Evolutionary conservation across 371 early-diverging fungal genomes (phyloP), one percentile per base, ranked within the genome.

Genomic region (Rhizopus stolonifer): DNA sequence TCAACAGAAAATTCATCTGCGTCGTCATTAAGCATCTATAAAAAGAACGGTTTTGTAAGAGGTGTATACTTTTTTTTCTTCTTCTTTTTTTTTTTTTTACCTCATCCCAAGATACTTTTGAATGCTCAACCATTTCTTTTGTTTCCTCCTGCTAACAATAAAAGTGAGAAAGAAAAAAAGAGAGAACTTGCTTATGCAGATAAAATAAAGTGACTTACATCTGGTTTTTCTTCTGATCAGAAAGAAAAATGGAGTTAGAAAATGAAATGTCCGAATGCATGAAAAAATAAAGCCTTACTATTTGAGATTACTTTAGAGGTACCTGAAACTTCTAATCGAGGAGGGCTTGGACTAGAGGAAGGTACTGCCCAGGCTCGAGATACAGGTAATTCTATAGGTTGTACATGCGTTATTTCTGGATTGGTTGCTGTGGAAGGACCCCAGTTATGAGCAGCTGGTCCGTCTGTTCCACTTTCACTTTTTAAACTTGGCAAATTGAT

Each of bases 401-500:
- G 33, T 18, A 29, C 31, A 29, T 29, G 31, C 31, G 31, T 29
- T 29, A 29, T 29, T 29, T 56, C 48, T 25, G 33, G 11, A 40
- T 11, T 46, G 15, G 14, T 21, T 1, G 55, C 49, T 25, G 73
- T 52, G 23, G 68, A 51, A 11, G 72, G 56, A 18, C 74, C 72
- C 74, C 74, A 73, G 7, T 68, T 67, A 29, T 46, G 29, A 45
- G 49, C 52, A 15, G 49, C 31, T 10, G 19, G 32, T 10, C 31
- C 26, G 0, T 54, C 64, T 33, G 47, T 43, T 24, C 62, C 74
- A 60, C 70, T 52, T 40, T 78, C 79, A 24, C 67, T 65, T 33
- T 66, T 67, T 34, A 78, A 52, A 51, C 75, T 74, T 2, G 79
- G 79, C 19, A 72, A 34, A 40, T 78, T 78, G 40, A 78, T 65